These are phyloP conservation scores for Aspergillus novofumigatus DNA, from an alignment of 2,329 filamentous ascomycete species.

Conservation along the genomic window DNA sequence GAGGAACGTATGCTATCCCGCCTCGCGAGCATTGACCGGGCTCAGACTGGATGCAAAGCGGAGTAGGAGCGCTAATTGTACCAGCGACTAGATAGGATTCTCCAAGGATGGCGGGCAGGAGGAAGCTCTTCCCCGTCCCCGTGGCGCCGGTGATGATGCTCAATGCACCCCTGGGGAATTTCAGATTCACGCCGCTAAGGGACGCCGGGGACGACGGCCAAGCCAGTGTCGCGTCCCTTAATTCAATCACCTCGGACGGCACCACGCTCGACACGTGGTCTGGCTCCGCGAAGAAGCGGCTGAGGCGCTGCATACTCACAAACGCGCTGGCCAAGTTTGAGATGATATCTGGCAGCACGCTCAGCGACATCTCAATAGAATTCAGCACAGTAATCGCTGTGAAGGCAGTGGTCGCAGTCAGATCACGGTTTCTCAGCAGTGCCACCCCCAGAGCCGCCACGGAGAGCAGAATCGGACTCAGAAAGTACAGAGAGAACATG, in stretches of 20 bases:
- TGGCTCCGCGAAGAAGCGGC: too few species aligned
- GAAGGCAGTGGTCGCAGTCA: constrained; percentile 71
- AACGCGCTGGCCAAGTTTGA: too few species aligned
- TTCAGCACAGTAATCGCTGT: constrained; percentile 69
- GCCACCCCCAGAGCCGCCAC: constrained; percentile 67
- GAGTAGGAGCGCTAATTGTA: constrained; percentile 48
- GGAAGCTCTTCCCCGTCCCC: constrained; percentile 71
- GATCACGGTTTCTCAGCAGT: constrained; percentile 55
- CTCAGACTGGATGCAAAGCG: neutral
- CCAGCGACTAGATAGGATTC: constrained; percentile 68
- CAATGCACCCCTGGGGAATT: constrained; percentile 65
- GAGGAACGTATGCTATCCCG: constrained; percentile 65
- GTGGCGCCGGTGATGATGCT: constrained; percentile 74
- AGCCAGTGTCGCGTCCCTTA: too few species aligned
- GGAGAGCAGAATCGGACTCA: constrained; percentile 68
- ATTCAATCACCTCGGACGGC: too few species aligned
- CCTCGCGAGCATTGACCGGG: too few species aligned
- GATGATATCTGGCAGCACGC: too few species aligned
- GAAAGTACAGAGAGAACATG: constrained; percentile 65
- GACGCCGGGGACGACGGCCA: constrained; percentile 20
- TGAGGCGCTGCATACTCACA: too few species aligned
- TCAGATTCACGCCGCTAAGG: constrained; percentile 60
- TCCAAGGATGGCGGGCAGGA: constrained; percentile 69
- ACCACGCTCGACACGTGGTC: too few species aligned
- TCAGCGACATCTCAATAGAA: constrained; percentile 51